Percentiles rank a stretch among this genome's conserved stretches.
Evolutionary conservation across 371 early-diverging fungal genomes (phyloP).

Genomic region (Lichtheimia hyalospora): DNA sequence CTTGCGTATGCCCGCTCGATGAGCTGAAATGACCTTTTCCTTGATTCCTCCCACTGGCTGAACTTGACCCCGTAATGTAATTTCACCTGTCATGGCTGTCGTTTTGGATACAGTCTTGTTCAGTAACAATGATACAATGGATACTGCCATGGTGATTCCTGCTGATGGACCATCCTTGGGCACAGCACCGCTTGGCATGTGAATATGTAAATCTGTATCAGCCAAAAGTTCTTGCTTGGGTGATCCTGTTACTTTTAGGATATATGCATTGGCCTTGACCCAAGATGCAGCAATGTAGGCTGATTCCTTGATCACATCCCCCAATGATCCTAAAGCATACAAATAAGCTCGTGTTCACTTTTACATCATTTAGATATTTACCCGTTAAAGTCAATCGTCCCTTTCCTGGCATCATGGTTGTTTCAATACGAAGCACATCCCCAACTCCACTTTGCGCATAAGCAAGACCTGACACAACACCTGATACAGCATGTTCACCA

Average conservation of each 20-base stretch:
- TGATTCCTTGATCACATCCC: slow-evolving; percentile 88
- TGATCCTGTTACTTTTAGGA: slow-evolving; percentile 54
- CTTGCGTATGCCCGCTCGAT: slow-evolving; percentile 68
- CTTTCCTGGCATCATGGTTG: slow-evolving; percentile 73
- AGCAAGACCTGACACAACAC: slow-evolving; percentile 83
- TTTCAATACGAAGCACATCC: slow-evolving; percentile 78
- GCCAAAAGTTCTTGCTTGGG: slow-evolving; percentile 42
- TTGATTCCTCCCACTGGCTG: slow-evolving; percentile 87
- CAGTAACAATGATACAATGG: slow-evolving; percentile 74
- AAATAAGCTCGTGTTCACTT: not conserved
- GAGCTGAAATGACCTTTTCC: slow-evolving; percentile 86
- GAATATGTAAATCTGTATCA: slow-evolving; percentile 76
- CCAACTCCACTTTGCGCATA: slow-evolving; percentile 82
- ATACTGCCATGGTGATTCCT: slow-evolving; percentile 68
- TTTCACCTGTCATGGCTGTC: slow-evolving; percentile 88
- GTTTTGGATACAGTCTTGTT: slow-evolving; percentile 51
- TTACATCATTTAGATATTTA: slow-evolving; percentile 4
- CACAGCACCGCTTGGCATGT: slow-evolving; percentile 81
- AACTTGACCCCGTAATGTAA: slow-evolving; percentile 80
- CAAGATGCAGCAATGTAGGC: slow-evolving; percentile 79
- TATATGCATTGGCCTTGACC: slow-evolving; percentile 72
- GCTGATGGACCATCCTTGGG: slow-evolving; percentile 88
- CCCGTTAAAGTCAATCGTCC: slow-evolving; percentile 72
- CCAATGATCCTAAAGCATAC: slow-evolving; percentile 62
- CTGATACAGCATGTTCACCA: slow-evolving; percentile 54